Base-by-base conservation (phyloP, 140 eudicot genomes). In the Stevia rebaudiana region DNA sequence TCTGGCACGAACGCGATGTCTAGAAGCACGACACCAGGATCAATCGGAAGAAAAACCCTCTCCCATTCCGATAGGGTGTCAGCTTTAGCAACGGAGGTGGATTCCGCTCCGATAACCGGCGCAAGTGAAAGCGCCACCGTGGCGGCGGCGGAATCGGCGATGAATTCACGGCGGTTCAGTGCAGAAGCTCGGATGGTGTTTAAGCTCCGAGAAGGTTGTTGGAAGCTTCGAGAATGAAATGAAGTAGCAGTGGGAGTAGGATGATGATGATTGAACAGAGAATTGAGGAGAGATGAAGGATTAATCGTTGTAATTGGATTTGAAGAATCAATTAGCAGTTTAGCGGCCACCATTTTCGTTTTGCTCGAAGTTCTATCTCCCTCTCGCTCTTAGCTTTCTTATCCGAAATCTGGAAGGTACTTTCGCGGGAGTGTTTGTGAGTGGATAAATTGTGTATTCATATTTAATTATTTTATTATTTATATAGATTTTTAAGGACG, bases 1-100 rank as follows among this genome's bases (percentile, higher is more conserved):
- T 92, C 98, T 8, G 98, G 96, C 8, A 92, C 98, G 17, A 92
- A 92, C 19, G 95, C 95, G 28, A 92, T 92, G 70, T 92, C 98
- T 11, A 92, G 90, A 55, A 92, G 95, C 22, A 92, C 98, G 11
- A 92, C 98, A 8, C 98, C 98, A 30, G 98, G 98, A 70, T 92
- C 96, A 63, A 92, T 88, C 1, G 98, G 98, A 15, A 94, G 87
- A 50, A 11, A 81, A 71, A 94, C 87, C 23, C 96, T 59, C 61
- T 88, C 98, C 98, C 98, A 92, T 63, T 88, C 98, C 6, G 98
- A 88, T 9, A 92, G 81, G 3, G 66, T 58, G 2, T 88, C 90
- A 23, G 82, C 79, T 31, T 63, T 82, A 1, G 94, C 84, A 52
- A 61, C 49, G 17, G 68, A 54, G 5, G 65, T 63, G 31, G 64